Conservation (phyloP, 1,284 basidiomycete species). For the Cutaneotrichosporon spelunceum region DNA sequence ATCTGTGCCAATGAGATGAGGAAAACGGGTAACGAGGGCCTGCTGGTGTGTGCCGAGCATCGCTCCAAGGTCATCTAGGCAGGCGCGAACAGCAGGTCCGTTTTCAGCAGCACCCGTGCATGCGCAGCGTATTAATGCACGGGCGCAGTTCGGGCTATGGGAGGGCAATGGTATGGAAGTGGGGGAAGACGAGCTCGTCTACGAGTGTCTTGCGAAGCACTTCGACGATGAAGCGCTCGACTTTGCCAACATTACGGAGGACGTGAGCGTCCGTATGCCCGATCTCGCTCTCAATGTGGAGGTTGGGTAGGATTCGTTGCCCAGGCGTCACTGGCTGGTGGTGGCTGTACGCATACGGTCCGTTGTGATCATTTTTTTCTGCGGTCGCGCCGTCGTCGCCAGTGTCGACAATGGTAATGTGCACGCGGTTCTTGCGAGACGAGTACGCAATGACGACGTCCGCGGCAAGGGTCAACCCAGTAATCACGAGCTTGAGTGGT, state of each 20-base stretch:
- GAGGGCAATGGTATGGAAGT: conserved; percentile 72
- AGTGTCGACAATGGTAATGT: conserved; percentile 76
- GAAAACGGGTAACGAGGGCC: neutral
- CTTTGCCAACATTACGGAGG: conserved; percentile 90
- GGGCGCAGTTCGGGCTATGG: conserved; percentile 12
- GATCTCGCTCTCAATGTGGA: conserved; percentile 93
- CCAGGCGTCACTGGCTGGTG: conserved; percentile 58
- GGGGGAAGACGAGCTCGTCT: conserved; percentile 88
- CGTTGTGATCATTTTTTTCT: neutral
- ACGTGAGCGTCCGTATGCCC: conserved; percentile 95
- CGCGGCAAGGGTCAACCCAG: conserved; percentile 78
- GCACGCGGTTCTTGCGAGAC: conserved; percentile 69
- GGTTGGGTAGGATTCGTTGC: conserved; percentile 79
- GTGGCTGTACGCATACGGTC: conserved; percentile 1
- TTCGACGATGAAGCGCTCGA: conserved; percentile 93
- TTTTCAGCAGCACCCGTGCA: neutral
- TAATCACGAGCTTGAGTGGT: conserved; percentile 86
- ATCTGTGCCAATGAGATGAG: neutral
- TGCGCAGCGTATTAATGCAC: neutral
- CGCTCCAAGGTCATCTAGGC: neutral
- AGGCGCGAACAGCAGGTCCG: neutral
- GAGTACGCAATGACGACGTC: conserved; percentile 90
- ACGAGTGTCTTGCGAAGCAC: conserved; percentile 90
- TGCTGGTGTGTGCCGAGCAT: neutral
- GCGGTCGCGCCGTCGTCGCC: conserved; percentile 1